phyloP scores from a whole-genome alignment of 1,284 basidiomycete genomes.

The Ustilago tritici region DNA sequence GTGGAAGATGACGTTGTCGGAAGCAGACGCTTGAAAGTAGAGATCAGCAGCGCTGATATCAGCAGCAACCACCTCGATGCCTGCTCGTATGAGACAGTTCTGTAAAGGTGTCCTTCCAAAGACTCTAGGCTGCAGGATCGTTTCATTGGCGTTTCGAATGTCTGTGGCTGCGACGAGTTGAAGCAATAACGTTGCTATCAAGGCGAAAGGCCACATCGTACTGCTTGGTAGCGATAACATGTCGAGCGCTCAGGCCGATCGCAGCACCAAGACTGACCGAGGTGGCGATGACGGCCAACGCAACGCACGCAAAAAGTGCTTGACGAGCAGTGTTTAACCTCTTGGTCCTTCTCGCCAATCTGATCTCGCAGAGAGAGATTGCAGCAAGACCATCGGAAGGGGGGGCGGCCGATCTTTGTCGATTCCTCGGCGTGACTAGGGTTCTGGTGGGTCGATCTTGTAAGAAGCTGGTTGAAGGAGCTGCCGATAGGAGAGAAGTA shows the following conservation, averaged over 20 bases:
- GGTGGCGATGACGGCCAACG: not conserved
- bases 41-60: conserved; percentile 33
- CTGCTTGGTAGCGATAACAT: not conserved
- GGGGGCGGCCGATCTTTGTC: too few relatives aligned
- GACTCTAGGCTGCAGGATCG: conserved; percentile 3
- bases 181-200: conserved; percentile 2
- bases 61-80: conserved; percentile 34
- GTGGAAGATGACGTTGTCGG: conserved; percentile 69
- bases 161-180: not conserved
- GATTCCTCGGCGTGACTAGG: too few relatives aligned
- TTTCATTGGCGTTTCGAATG: not conserved
- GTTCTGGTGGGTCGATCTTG: too few relatives aligned
- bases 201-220: not conserved
- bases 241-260: not conserved
- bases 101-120: conserved; percentile 15
- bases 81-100: conserved; percentile 19
- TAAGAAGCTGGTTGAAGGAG: too few relatives aligned
- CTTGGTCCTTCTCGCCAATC: too few relatives aligned
- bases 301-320: not conserved
- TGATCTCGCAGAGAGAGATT: too few relatives aligned
- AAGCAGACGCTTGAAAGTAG: conserved; percentile 46
- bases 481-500: too few relatives aligned
- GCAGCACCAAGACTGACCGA: not conserved
- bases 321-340: too few relatives aligned
- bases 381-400: too few relatives aligned